Conservation (phyloP, 2,329 filamentous ascomycete genomes). For the Monilinia vaccinii-corymbosi region DNA sequence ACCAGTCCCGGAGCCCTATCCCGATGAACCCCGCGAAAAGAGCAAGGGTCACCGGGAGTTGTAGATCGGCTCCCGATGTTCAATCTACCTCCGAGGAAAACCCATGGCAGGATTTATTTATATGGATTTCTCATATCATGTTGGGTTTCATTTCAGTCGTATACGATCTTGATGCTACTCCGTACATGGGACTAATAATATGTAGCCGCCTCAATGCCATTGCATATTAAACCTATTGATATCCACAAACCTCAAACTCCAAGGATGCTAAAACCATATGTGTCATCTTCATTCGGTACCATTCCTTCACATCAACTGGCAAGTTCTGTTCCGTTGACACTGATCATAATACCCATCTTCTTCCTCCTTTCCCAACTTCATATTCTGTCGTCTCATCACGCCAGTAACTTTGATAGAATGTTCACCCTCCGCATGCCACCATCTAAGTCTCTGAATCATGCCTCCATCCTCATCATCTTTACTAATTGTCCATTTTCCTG, state of each 20-base stretch:
- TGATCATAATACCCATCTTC: conserved; percentile 73
- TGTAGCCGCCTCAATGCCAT: not conserved
- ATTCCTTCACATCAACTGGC: conserved; percentile 38
- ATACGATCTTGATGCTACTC: not conserved
- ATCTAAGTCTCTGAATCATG: conserved; percentile 67
- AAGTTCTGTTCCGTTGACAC: conserved; percentile 39
- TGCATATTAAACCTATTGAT: not conserved
- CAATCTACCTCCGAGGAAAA: not conserved
- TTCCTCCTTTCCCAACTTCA: conserved; percentile 41
- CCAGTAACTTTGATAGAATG: conserved; percentile 73
- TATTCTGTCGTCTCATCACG: conserved; percentile 54
- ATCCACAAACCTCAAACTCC: not conserved
- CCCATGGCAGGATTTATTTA: not conserved
- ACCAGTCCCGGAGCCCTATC: no score
- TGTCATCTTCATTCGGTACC: not conserved
- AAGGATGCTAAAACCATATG: not conserved
- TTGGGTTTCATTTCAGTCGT: not conserved
- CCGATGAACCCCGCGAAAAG: no score
- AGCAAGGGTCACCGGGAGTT: not conserved
- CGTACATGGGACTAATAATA: not conserved
- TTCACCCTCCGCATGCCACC: conserved; percentile 87
- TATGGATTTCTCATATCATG: not conserved
- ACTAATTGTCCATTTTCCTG: conserved; percentile 84
- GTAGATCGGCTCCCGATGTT: not conserved
- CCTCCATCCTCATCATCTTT: conserved; percentile 61